Percentiles rank a stretch among this genome's conserved stretches.
These are phyloP conservation scores for Eutrema japonicum DNA, from an alignment of 345 rosid species.

Conservation along the genomic window DNA sequence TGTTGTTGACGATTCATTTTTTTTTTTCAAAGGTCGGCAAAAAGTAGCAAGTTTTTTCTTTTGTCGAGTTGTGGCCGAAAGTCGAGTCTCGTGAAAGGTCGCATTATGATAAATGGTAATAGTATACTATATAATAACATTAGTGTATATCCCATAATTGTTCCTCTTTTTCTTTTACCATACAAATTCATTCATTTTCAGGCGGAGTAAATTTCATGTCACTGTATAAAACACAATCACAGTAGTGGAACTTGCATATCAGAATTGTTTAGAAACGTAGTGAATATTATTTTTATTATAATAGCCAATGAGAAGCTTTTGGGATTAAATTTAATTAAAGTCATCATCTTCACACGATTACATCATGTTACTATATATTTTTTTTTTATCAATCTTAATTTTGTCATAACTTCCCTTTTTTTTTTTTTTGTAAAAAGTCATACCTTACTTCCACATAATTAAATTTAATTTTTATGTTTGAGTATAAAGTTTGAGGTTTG, in stretches of 20 bases:
- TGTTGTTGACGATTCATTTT: conserved; percentile 7
- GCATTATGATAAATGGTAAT: background rate
- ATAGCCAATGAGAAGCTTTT: too few relatives aligned
- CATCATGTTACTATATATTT: too few relatives aligned
- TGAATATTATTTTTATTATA: background rate
- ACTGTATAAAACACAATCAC: background rate
- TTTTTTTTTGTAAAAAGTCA: too few relatives aligned
- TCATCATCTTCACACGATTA: too few relatives aligned
- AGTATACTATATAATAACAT: background rate
- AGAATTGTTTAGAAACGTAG: background rate
- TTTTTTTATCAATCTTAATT: too few relatives aligned
- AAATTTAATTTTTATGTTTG: too few relatives aligned
- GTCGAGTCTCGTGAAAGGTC: conserved; percentile 29
- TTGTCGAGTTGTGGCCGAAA: conserved; percentile 39
- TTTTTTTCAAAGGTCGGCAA: conserved; percentile 32
- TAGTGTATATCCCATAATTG: background rate
- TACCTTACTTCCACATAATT: too few relatives aligned
- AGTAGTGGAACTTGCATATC: conserved; percentile 9
- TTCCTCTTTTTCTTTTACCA: background rate
- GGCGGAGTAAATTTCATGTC: background rate
- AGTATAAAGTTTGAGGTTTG: too few relatives aligned
- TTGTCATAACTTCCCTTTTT: too few relatives aligned
- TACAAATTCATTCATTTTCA: background rate
- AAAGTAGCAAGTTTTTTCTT: conserved; percentile 18
- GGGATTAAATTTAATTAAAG: too few relatives aligned